Evolutionary conservation across 768 basidiomycete species (phyloP), one percentile per base, ranked within the genome.

Genomic region (Rhodotorula graminis): DNA sequence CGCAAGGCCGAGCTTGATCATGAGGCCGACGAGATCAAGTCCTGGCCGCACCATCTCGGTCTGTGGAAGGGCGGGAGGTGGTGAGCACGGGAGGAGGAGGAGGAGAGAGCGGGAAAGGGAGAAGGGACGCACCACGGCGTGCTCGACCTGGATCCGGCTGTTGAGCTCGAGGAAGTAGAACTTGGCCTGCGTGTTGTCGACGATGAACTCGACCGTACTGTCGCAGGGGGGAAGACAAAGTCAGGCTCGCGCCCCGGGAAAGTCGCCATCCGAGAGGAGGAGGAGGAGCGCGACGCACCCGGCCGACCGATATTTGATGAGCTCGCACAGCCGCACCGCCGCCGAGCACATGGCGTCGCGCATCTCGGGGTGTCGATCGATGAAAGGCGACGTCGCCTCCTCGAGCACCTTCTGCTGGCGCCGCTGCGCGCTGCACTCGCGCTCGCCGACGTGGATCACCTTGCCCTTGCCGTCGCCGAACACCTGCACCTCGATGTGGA

Each of bases 91-190:
- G 25, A 14, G 11, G 50, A 1, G 23, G 50, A 23, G 25, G 50
- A 12, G 19, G 49, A 1, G 25, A 14, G 11, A 25, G 8, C 25
- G 25, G 10, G 23, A 27, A n/a, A n/a, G n/a, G 50, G 23, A 33
- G 10, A 25, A 16, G 27, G 3, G 29, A 50, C 46, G 81, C 29
- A 88, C 89, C 46, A 89, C 83, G 2, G 87, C 83, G 71, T 90
- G 88, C 79, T 89, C 88, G 27, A 89, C 86, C 77, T 88, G 87
- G 58, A 88, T 84, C 16, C 88, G 83, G 0, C 87, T 87, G 72
- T 90, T 89, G 85, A 89, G 87, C 79, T 90, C 88, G 21, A 90
- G 82, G 71, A 89, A 90, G 81, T 83, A 89, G 80, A 88, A 88
- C 2, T 82, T 76, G 0, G 82, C 84, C 1, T 85, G 85, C 21